Evolutionary conservation across 108 stramenopile genomes (phyloP).

Genomic region (Bacterosira constricta): DNA sequence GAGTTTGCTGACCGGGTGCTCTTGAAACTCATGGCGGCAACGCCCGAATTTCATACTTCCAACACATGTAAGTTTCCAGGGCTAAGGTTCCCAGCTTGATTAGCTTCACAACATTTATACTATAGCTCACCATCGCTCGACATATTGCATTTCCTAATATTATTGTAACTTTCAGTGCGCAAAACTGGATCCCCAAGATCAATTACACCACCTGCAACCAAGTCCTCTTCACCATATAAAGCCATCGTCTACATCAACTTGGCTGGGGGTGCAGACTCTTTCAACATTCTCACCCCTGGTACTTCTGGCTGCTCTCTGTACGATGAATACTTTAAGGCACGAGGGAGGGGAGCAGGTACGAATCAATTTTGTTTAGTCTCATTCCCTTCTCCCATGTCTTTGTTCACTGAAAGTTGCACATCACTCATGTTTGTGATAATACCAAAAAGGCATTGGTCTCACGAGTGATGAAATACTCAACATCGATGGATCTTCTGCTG

Average conservation of each 20-base stretch:
- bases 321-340: conserved; percentile 39
- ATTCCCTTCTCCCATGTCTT: too few species aligned
- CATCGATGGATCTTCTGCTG: conserved; percentile 42
- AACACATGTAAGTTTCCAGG: conserved; percentile 23
- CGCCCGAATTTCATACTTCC: conserved; percentile 60
- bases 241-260: conserved; percentile 50
- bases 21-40: conserved; percentile 31
- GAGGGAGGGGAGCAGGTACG: conserved; percentile 24
- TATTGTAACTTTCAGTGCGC: too few species aligned
- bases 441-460: conserved; percentile 45
- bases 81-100: too few species aligned
- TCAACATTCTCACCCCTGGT: conserved; percentile 48
- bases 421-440: too few species aligned
- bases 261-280: conserved; percentile 49
- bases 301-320: conserved; percentile 23
- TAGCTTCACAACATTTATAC: too few species aligned
- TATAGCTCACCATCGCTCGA: too few species aligned
- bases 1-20: conserved; percentile 33
- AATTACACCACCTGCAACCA: conserved; percentile 33
- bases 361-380: too few species aligned
- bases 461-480: conserved; percentile 30
- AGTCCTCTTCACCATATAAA: conserved; percentile 44
- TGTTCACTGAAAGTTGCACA: too few species aligned
- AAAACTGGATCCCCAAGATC: conserved; percentile 25
- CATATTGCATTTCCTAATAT: too few species aligned